Evolutionary conservation across 805 yeast species (phyloP), one percentile per base, ranked within the genome.

Genomic region (Ogataea polymorpha): DNA sequence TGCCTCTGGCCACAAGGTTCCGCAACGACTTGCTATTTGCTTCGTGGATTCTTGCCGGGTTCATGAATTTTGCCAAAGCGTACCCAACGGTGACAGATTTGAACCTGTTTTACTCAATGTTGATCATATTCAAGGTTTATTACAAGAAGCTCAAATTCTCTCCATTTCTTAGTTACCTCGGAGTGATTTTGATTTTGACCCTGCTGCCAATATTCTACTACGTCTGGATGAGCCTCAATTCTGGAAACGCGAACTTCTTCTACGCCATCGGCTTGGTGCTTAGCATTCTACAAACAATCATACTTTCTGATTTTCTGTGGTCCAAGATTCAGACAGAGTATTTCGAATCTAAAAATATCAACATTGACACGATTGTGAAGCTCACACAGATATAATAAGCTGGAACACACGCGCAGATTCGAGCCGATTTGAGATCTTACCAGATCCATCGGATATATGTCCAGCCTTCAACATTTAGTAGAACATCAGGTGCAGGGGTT

Each of bases 191-290:
- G 7, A 54, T 63, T 1, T 41, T 85, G 16, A 68, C 86, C 2
- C 70, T 93, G 35, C 79, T 93, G 5, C 97, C 98, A 2, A 80
- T 87, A 8, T 93, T 91, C 60, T 89, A 89, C 66, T 88, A 88
- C 61, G 75, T 93, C 45, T 93, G 99, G 99, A 86, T 91, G 51
- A 84, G 82, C 44, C 71, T 87, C 43, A 96, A 96, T 11, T 87
- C 93, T 23, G 99, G 99, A 20, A 93, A 93, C 65, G 82, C 96
- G 38, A 93, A 93, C 63, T 93, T 93, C 68, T 93, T 89, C 67
- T 93, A 91, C 67, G 96, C 98, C 27, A 85, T 93, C 54, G 87
- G 93, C 3, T 71, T 93, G 44, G 86, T 83, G 3, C 83, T 88
- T 62, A 81, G 86, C 0, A 67, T 80, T 7, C 86, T 89, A 3